Evolutionary conservation across 2,329 filamentous ascomycete species (phyloP).

Genomic region (Bimuria novae-zelandiae): DNA sequence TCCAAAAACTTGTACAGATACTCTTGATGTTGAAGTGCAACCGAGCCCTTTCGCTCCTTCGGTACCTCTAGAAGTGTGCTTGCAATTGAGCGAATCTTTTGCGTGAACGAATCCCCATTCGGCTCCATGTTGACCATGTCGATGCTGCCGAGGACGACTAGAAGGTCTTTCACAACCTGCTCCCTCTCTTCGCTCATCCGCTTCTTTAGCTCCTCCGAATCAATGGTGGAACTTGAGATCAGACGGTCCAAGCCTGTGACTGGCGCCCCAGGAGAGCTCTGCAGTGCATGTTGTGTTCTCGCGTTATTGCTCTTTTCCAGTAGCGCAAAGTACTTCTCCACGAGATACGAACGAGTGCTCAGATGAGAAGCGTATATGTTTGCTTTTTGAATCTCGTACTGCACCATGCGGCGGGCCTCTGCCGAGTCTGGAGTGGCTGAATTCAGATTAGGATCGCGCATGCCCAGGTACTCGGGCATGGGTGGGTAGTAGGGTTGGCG

Average conservation of each 20-base stretch:
- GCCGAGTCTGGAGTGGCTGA: constrained; percentile 34
- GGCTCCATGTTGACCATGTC: constrained; percentile 84
- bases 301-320: constrained; percentile 64
- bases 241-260: constrained; percentile 37
- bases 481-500: constrained; percentile 43
- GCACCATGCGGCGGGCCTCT: constrained; percentile 56
- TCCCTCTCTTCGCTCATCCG: constrained; percentile 77
- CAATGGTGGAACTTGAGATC: constrained; percentile 20
- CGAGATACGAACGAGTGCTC: constrained; percentile 79
- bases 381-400: constrained; percentile 89
- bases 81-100: constrained; percentile 84
- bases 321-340: constrained; percentile 82
- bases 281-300: constrained; percentile 52
- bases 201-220: constrained; percentile 58
- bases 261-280: constrained; percentile 31
- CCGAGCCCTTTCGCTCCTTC: constrained; percentile 56
- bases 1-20: constrained; percentile 75
- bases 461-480: constrained; percentile 40
- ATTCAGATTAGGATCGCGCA: constrained; percentile 32
- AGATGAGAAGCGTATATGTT: constrained; percentile 86
- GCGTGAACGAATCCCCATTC: constrained; percentile 69
- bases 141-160: constrained; percentile 75
- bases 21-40: constrained; percentile 67
- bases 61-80: constrained; percentile 74
- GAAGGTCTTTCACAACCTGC: constrained; percentile 77